Base-by-base conservation (phyloP, 352 stramenopile species). In the Phytophthora litchii region DNA sequence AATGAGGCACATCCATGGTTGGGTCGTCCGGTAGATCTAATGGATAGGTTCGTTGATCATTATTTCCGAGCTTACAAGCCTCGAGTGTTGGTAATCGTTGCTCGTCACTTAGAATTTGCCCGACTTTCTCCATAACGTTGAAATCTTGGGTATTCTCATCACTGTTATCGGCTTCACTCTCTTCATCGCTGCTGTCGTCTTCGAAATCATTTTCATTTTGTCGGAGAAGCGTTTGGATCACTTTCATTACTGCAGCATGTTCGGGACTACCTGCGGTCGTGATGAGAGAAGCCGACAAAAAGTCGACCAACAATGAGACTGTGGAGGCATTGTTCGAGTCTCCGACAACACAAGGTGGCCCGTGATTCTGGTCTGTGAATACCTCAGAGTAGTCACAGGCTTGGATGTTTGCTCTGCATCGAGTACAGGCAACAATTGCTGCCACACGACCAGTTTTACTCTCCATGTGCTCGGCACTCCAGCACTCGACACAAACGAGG, bases 371-470 rank as follows among this genome's bases (percentile, higher is more conserved):
- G 11, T 41, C 37, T 13, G 47, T 38, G n/a, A 56, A 57, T 25
- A 64, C 46, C 14, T 50, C 17, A 12, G 60, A 53, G 45, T 76
- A 85, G 38, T 85, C 72, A 23, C 72, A 74, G 10, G 63, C 56
- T 36, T 67, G 45, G 2, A 71, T 57, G 19, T 51, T 54, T 2
- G 49, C 56, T 10, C 48, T 32, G 9, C 63, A 71, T 21, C 63
- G 35, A 10, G 34, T 67, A n/a, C 63, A 71, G 3, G 67, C 63
- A 0, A 71, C 56, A 52, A 71, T 67, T 2, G 37, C 41, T 7
- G 63, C 63, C 1, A 71, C 50, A 19, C 56, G 56, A 2, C 63
- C 56, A 3, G 51, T 29, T 0, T 38, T 56, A 29, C 56, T 71
- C 44, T 71, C 63, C 56, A 71, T 71, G 20, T 59, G 59, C 25